These are phyloP conservation scores for Blastomyces gilchristii DNA, from an alignment of 2,329 filamentous ascomycete species.

Conservation along the genomic window DNA sequence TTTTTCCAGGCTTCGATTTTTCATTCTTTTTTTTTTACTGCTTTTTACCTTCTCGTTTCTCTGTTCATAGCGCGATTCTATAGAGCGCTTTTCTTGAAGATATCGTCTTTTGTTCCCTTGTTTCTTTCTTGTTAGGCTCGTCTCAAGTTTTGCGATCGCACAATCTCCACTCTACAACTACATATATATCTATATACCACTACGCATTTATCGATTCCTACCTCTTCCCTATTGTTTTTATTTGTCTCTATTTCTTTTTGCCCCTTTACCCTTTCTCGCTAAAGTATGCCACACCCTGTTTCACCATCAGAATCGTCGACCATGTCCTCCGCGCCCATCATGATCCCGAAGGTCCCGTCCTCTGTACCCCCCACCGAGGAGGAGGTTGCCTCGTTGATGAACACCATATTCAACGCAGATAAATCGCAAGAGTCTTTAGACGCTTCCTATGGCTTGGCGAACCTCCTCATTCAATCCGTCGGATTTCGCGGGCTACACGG, in stretches of 20 bases:
- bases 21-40: neutral
- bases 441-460: constrained; percentile 54
- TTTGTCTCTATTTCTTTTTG: neutral
- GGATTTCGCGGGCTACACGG: constrained; percentile 52
- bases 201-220: neutral
- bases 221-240: neutral
- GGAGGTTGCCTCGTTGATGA: constrained; percentile 55
- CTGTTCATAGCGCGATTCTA: neutral
- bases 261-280: neutral
- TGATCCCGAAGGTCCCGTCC: constrained; percentile 13
- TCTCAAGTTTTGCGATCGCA: neutral
- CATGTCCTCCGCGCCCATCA: constrained; percentile 33
- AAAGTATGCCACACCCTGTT: constrained; percentile 39
- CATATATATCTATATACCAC: neutral
- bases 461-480: constrained; percentile 54
- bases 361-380: constrained; percentile 37
- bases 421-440: constrained; percentile 61
- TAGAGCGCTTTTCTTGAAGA: neutral
- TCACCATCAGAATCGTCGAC: constrained; percentile 32
- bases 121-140: neutral
- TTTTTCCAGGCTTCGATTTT: neutral
- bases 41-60: neutral
- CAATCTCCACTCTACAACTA: constrained; percentile 1
- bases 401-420: constrained; percentile 58
- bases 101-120: neutral